phyloP scores from a whole-genome alignment of 1,284 basidiomycete species.

The Puccinia sorghi region DNA sequence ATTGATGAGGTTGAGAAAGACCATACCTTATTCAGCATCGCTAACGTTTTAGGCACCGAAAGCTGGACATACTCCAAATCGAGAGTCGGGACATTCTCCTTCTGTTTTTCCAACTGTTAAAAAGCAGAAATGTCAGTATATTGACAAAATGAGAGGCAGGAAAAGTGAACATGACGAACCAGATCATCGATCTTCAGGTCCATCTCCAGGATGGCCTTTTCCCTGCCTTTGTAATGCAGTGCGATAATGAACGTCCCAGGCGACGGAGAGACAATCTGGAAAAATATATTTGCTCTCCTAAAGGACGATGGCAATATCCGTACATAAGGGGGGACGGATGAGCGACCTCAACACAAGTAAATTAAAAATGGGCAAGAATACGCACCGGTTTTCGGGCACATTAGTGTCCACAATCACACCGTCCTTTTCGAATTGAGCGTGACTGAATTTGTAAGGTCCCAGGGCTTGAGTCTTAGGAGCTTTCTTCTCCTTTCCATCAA shows the following conservation, averaged over 20 bases:
- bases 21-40: conserved; percentile 64
- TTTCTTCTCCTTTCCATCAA: conserved; percentile 97
- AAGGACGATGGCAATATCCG: conserved; percentile 9
- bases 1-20: neutral
- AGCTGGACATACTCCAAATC: conserved; percentile 97
- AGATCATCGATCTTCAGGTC: conserved; percentile 99
- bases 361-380: conserved; percentile 46
- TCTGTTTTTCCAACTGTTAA: conserved; percentile 69
- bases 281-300: conserved; percentile 95
- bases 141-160: neutral
- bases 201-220: conserved; percentile 99
- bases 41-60: conserved; percentile 91
- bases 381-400: conserved; percentile 92
- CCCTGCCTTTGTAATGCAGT: conserved; percentile 96
- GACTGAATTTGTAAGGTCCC: conserved; percentile 94
- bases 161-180: conserved; percentile 77
- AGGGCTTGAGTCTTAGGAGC: conserved; percentile 74
- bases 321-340: neutral
- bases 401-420: conserved; percentile 99
- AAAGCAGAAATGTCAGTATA: conserved; percentile 47
- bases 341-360: neutral
- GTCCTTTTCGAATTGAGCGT: conserved; percentile 97
- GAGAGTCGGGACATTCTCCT: conserved; percentile 91
- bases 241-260: conserved; percentile 99
- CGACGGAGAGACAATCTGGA: conserved; percentile 95